Evolutionary conservation across 2,329 filamentous ascomycete species (phyloP).

Genomic region (Plectosphaerella sp.): DNA sequence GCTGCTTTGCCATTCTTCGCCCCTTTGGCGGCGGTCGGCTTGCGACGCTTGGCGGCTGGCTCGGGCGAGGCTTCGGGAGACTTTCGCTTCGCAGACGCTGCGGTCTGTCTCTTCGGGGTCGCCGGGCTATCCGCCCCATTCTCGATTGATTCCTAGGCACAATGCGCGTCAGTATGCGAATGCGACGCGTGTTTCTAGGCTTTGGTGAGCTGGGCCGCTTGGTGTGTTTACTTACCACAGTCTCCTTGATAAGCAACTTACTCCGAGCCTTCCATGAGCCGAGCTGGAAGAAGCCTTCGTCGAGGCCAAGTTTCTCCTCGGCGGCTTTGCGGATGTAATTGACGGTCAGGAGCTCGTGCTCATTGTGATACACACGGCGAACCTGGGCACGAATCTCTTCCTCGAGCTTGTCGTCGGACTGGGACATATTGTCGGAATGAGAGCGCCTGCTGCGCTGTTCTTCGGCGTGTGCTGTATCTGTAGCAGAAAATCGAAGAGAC

Average conservation of each 20-base stretch:
- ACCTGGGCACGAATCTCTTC: conserved; percentile 42
- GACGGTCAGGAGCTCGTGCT: conserved; percentile 46
- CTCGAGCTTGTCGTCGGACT: conserved; percentile 36
- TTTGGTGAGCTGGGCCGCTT: conserved; percentile 46
- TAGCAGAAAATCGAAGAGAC: no score
- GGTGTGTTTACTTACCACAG: conserved; percentile 39
- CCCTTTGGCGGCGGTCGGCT: conserved; percentile 20
- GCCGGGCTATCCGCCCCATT: neutral
- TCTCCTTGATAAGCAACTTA: conserved; percentile 51
- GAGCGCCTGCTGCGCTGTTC: no score
- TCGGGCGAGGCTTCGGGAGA: conserved; percentile 28
- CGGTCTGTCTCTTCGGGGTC: conserved; percentile 14
- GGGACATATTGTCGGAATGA: conserved; percentile 27
- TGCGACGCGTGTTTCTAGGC: conserved; percentile 50
- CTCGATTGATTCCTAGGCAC: conserved; percentile 1
- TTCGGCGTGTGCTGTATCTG: no score
- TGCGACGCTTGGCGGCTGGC: conserved; percentile 29
- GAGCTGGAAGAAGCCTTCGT: conserved; percentile 44
- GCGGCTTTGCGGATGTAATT: conserved; percentile 51
- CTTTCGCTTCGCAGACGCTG: conserved; percentile 25
- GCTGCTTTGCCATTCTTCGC: conserved; percentile 16
- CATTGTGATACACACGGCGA: conserved; percentile 36
- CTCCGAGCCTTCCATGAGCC: conserved; percentile 54
- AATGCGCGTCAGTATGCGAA: conserved; percentile 49
- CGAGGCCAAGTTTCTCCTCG: conserved; percentile 43